Conservation (phyloP, 768 basidiomycete genomes). For the Termitomyces sp. region DNA sequence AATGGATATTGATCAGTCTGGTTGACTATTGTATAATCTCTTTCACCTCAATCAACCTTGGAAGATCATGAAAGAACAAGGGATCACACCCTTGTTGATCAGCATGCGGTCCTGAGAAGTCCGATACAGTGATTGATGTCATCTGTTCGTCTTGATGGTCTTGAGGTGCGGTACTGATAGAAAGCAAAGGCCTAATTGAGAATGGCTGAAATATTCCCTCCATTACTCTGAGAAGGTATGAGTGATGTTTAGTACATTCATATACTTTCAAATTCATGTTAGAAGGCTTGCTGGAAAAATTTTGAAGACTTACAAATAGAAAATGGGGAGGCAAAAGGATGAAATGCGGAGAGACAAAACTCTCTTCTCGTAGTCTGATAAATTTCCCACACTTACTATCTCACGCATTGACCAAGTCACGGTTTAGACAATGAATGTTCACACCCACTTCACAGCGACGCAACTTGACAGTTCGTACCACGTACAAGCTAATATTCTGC, state of each 20-base stretch:
- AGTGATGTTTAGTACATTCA: background rate
- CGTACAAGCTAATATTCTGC: no score
- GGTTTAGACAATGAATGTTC: no score
- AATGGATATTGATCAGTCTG: background rate
- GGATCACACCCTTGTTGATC: background rate
- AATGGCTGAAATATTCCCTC: background rate
- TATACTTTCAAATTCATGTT: background rate
- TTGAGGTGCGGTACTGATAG: background rate
- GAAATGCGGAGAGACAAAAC: background rate
- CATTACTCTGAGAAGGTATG: background rate
- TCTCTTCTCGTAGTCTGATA: no score
- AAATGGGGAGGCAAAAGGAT: background rate
- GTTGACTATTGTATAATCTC: background rate
- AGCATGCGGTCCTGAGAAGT: background rate
- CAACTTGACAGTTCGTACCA: no score
- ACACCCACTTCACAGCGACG: no score
- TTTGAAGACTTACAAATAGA: background rate
- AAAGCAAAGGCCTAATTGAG: background rate
- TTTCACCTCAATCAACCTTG: background rate
- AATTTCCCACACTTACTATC: background rate
- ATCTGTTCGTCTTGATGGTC: background rate
- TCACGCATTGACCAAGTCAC: slow-evolving; percentile 1
- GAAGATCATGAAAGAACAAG: background rate
- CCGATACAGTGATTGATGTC: background rate
- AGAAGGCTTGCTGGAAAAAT: background rate